Base-by-base conservation (phyloP, 2,329 filamentous ascomycete species). In the Sporothrix brunneoviolacea region DNA sequence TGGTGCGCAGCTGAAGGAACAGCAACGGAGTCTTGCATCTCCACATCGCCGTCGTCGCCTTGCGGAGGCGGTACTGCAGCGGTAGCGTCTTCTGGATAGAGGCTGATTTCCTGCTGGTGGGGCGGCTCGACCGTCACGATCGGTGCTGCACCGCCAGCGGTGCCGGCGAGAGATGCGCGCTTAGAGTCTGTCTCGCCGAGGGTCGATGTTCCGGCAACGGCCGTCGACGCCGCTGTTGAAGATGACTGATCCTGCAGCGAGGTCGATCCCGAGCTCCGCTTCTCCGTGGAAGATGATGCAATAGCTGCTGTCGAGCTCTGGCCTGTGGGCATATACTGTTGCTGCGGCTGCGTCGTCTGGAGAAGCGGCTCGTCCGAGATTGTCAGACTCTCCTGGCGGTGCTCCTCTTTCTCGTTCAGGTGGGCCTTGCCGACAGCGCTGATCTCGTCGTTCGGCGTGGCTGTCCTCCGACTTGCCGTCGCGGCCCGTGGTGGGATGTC, bases 11-110 rank as follows among this genome's bases (percentile, higher is more conserved):
- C 35, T 18, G 41, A n/a, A 16, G 30, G n/a, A 52, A 75, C 70
- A 37, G 75, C 72, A 27, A 78, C 75, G 37, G 72, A 74, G 64
- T 88, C 84, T 32, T 75, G 73, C 80, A 88, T 88, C 50, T 82
- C 75, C 49, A 84, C 73, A 64, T 88, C 83, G 22, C 79, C 75
- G 57, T 83, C 79, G 4, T 77, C 65, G 54, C 72, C 66, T 42
- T 60, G 64, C n/a, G 57, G 40, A 12, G 54, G 43, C 19, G 48
- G 40, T 27, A 60, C 58, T 8, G 60, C 55, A 6, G 57, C 69
- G 22, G 46, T 51, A 19, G 58, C 52, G 9, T 40, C 28, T 36
- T 18, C n/a, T n/a, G n/a, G n/a, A n/a, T n/a, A n/a, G n/a, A n/a
- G n/a, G n/a, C n/a, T n/a, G n/a, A n/a, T n/a, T n/a, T n/a, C n/a